A percentile compares a stretch with the other conserved stretches of the same genome.
These are phyloP conservation scores for Hypoxylon sp. DNA, from an alignment of 2,329 filamentous ascomycete species.

Conservation along the genomic window DNA sequence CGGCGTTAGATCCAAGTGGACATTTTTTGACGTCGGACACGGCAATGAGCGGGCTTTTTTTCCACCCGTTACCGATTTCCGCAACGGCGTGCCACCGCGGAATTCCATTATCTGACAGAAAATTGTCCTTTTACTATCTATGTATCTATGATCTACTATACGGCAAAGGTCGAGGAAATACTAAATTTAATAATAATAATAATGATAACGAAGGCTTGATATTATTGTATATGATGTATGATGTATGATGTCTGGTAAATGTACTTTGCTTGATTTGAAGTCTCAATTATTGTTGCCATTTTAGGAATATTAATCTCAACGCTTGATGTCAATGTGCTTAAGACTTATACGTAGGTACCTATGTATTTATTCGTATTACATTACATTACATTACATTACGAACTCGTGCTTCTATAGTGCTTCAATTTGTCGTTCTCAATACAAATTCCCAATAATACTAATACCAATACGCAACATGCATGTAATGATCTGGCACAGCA, in stretches of 20 bases:
- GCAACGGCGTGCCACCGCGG: slow-evolving; percentile 23
- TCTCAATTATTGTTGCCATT: slow-evolving; percentile 14
- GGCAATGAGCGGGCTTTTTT: slow-evolving; percentile 27
- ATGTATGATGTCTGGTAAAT: not conserved
- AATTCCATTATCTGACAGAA: slow-evolving; percentile 4
- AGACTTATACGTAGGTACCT: not conserved
- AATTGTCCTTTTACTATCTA: slow-evolving; percentile 1
- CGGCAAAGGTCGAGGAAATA: not conserved
- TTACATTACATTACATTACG: slow-evolving; percentile 9
- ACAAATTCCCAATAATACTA: not conserved
- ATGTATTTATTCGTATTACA: slow-evolving; percentile 4
- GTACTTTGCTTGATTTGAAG: slow-evolving; percentile 1
- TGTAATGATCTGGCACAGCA: slow-evolving; percentile 6
- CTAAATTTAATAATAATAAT: slow-evolving; percentile 2
- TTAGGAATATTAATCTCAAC: slow-evolving; percentile 22
- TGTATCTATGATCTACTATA: not conserved
- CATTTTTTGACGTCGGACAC: slow-evolving; percentile 26
- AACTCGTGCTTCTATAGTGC: not conserved
- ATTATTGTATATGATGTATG: slow-evolving; percentile 4
- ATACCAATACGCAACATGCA: not conserved
- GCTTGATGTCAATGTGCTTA: not conserved
- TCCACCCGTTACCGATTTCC: slow-evolving; percentile 19
- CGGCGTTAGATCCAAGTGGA: slow-evolving; percentile 27
- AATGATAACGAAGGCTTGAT: not conserved
- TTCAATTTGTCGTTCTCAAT: not conserved